These are phyloP conservation scores for Oidium heveae DNA, from an alignment of 2,329 filamentous ascomycete genomes.

Conservation along the genomic window DNA sequence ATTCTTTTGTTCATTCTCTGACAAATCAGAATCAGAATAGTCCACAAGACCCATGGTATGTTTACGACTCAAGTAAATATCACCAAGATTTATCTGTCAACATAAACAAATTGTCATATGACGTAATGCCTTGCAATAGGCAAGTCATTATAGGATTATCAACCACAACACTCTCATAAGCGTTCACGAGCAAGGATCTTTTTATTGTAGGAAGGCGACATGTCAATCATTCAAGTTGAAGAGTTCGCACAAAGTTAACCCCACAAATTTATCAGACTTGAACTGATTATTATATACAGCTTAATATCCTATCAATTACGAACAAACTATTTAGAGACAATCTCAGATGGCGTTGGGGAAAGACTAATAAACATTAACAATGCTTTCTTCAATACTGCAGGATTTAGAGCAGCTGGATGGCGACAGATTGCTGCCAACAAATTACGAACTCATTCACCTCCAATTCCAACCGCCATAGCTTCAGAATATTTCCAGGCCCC, in stretches of 20 bases:
- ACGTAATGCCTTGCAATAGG: too few species aligned
- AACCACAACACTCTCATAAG: too few species aligned
- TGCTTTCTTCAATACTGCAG: slow-evolving; percentile 50
- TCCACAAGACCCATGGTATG: slow-evolving; percentile 35
- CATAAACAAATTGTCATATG: not conserved
- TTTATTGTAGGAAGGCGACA: slow-evolving; percentile 2
- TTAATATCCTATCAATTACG: slow-evolving; percentile 65
- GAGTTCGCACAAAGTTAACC: slow-evolving; percentile 9
- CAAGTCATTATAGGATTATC: too few species aligned
- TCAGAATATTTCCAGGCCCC: slow-evolving; percentile 67
- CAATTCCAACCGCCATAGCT: slow-evolving; percentile 59
- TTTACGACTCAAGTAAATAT: too few species aligned
- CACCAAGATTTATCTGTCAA: not conserved
- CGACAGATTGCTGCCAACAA: slow-evolving; percentile 45
- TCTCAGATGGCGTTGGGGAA: slow-evolving; percentile 66
- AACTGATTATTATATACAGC: slow-evolving; percentile 18
- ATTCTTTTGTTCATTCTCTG: slow-evolving; percentile 23
- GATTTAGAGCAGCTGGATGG: slow-evolving; percentile 69
- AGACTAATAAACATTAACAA: slow-evolving; percentile 63
- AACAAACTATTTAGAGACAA: slow-evolving; percentile 53
- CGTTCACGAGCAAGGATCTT: too few species aligned
- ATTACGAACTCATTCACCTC: slow-evolving; percentile 65
- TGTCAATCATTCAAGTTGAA: slow-evolving; percentile 17
- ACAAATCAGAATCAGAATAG: slow-evolving; percentile 43
- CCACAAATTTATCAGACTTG: not conserved